Evolutionary conservation across 345 rosid species (phyloP).

Genomic region (Arabidopsis suecica): DNA sequence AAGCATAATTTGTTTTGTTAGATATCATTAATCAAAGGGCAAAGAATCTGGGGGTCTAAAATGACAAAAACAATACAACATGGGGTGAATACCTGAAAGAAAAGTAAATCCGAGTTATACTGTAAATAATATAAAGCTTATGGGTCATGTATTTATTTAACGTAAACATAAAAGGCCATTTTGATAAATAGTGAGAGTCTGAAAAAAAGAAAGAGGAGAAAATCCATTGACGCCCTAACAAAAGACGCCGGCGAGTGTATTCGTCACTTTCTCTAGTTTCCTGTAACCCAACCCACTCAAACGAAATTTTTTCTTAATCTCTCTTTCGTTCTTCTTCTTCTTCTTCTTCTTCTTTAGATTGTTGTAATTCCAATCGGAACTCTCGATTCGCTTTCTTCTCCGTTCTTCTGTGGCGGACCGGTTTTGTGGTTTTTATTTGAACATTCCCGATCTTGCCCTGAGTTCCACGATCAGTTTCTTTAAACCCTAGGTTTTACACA

Average conservation of each 20-base stretch:
- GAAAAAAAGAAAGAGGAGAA: conserved; percentile 26
- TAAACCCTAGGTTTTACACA: conserved; percentile 13
- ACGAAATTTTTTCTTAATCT: not conserved
- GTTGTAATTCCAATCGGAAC: conserved; percentile 27
- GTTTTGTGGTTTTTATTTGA: conserved; percentile 34
- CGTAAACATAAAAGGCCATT: not conserved
- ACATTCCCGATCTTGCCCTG: conserved; percentile 39
- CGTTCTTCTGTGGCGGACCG: conserved; percentile 25
- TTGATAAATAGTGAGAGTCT: conserved; percentile 18
- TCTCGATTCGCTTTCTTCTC: conserved; percentile 31
- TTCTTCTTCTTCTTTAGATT: conserved; percentile 23
- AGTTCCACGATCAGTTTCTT: conserved; percentile 21
- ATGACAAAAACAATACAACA: not conserved
- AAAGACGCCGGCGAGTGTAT: conserved; percentile 39
- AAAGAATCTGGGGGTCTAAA: not conserved
- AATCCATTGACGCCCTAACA: conserved; percentile 46
- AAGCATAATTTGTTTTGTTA: not conserved
- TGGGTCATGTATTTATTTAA: not conserved
- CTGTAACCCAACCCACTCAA: conserved; percentile 2
- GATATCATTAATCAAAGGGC: not conserved
- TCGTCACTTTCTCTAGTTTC: conserved; percentile 18
- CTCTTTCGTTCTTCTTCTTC: not conserved
- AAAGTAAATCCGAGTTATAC: not conserved
- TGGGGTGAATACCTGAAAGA: not conserved
- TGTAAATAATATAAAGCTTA: not conserved